Conservation (phyloP, 331 rosid genomes). For the Cucumis variabilis region DNA sequence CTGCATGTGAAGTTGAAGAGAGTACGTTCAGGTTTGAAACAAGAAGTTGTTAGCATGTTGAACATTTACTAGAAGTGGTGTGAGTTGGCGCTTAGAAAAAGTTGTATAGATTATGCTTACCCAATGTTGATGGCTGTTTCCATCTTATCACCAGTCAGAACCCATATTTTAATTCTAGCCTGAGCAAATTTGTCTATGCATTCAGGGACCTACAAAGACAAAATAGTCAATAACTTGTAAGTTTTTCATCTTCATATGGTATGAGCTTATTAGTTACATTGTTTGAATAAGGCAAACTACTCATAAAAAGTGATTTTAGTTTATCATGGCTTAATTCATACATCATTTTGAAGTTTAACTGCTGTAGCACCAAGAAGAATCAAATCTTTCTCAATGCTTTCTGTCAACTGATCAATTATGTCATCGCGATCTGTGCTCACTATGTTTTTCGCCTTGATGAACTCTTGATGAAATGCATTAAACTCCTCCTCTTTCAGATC, state of each 20-base stretch:
- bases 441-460: constrained; percentile 78
- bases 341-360: constrained; percentile 97
- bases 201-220: constrained; percentile 80
- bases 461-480: constrained; percentile 57
- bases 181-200: constrained; percentile 99
- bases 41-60: not conserved
- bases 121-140: constrained; percentile 99
- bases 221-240: not conserved
- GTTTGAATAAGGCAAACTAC: not conserved
- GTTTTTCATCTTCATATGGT: not conserved
- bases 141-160: constrained; percentile 99
- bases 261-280: constrained; percentile 4
- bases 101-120: constrained; percentile 41
- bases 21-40: not conserved
- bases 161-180: constrained; percentile 99
- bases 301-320: not conserved
- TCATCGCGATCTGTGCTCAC: constrained; percentile 80
- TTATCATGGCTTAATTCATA: constrained; percentile 41
- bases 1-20: constrained; percentile 86
- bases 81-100: not conserved
- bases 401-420: constrained; percentile 64
- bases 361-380: constrained; percentile 99
- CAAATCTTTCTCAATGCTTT: constrained; percentile 80
- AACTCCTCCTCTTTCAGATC: constrained; percentile 73
- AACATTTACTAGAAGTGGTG: not conserved